These are phyloP conservation scores for Apocynum venetum DNA, from an alignment of 257 asterid species.

Conservation along the genomic window DNA sequence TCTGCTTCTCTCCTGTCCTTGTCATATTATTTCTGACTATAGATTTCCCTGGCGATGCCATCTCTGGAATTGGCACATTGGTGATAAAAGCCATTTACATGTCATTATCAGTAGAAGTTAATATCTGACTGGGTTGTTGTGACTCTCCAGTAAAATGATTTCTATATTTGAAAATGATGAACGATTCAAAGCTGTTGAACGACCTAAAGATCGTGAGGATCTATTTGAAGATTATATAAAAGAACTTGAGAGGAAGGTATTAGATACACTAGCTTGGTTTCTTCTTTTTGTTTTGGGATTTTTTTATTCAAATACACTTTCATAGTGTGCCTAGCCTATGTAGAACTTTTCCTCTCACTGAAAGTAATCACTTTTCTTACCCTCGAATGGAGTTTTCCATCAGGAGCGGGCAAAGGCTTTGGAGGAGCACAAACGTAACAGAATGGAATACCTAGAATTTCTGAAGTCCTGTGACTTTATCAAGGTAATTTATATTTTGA, in stretches of 20 bases:
- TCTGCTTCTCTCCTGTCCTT: slow-evolving; percentile 8
- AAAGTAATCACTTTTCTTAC: slow-evolving; percentile 11
- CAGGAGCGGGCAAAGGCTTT: slow-evolving; percentile 80
- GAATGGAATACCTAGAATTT: slow-evolving; percentile 67
- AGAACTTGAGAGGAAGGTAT: slow-evolving; percentile 81
- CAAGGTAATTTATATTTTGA: slow-evolving; percentile 43
- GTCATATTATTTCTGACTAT: slow-evolving; percentile 5
- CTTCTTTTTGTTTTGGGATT: slow-evolving; percentile 6
- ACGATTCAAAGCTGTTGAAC: slow-evolving; percentile 81
- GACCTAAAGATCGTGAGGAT: slow-evolving; percentile 80
- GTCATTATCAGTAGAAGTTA: slow-evolving; percentile 7
- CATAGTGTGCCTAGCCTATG: background rate
- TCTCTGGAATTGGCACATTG: background rate
- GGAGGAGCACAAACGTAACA: slow-evolving; percentile 76
- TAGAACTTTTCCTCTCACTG: background rate
- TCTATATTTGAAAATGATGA: slow-evolving; percentile 75
- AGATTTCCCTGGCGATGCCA: background rate
- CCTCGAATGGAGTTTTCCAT: slow-evolving; percentile 24
- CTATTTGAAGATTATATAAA: slow-evolving; percentile 64
- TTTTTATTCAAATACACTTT: background rate
- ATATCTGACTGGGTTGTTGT: slow-evolving; percentile 23
- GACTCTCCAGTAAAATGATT: slow-evolving; percentile 58
- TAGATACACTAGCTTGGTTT: background rate
- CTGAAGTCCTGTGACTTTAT: slow-evolving; percentile 82
- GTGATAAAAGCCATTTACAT: slow-evolving; percentile 7